Evolutionary conservation across 129 eudicot species (phyloP), one percentile per base, ranked within the genome.

Genomic region (Flaveria linearis): DNA sequence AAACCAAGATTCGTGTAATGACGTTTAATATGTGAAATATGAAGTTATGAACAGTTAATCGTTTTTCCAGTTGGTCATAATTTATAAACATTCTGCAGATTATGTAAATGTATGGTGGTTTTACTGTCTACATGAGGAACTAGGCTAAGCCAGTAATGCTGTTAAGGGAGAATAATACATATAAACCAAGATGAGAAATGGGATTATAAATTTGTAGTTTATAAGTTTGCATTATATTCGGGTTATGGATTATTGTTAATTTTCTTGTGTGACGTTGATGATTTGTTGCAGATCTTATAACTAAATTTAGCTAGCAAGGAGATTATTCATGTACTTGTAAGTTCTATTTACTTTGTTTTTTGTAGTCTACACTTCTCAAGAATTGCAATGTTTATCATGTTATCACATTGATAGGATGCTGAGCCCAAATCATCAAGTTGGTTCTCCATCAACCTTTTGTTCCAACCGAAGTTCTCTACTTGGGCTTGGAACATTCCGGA

Each of bases 241-340:
- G 23, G 39, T 17, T 9, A n/a, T 18, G 45, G 57, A 11, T 23
- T 13, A 1, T 20, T 71, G 17, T 39, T 49, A 49, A 9, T 1
- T 55, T 55, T 4, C 1, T 47, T 15, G 52, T 41, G 39, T 80
- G 8, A 14, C 62, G 66, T 53, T 41, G 22, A 72, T 80, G 28
- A 6, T 63, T 53, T 73, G 78, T 42, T 73, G 83, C 47, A 71
- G 69, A 43, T 41, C n/a, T n/a, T 51, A 3, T 43, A 80, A 43
- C 30, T 18, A 20, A 20, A 64, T 51, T 72, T 28, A 25, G 49
- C 42, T 73, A 16, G 22, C 78, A 73, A 43, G 18, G 39, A n/a
- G 30, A 25, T 56, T 25, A 80, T 65, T 42, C 63, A 80, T 80
- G 79, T 80, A 80, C 65, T 73, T 80, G 79, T 73, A 80, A 80